These are phyloP conservation scores for Zygnema cylindricum DNA, from an alignment of 139 green algal genomes.

Conservation along the genomic window DNA sequence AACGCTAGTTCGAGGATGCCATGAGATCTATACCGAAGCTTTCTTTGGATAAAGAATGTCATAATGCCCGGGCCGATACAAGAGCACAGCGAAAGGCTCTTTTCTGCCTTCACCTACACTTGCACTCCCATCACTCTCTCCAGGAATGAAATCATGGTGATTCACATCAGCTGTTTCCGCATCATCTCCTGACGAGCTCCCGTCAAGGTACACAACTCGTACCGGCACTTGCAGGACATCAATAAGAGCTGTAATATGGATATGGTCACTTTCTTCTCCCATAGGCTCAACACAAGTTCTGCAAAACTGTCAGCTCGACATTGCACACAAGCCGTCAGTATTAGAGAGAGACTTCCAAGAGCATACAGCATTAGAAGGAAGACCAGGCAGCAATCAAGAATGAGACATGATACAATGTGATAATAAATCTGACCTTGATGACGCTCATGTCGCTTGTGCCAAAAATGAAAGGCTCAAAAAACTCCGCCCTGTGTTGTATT, in stretches of 20 bases:
- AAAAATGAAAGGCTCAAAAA: slow-evolving; percentile 62
- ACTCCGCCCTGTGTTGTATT: slow-evolving; percentile 51
- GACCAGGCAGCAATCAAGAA: background rate
- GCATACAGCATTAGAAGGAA: background rate
- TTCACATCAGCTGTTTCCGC: slow-evolving; percentile 47
- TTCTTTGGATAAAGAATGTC: slow-evolving; percentile 74
- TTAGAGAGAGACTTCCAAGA: background rate
- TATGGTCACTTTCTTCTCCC: slow-evolving; percentile 92
- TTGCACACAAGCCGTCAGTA: background rate
- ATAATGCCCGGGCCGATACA: slow-evolving; percentile 82
- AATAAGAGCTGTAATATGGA: slow-evolving; percentile 92
- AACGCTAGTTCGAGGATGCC: no score
- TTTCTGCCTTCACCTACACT: background rate
- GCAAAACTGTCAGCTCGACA: slow-evolving; percentile 50
- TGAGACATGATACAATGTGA: background rate
- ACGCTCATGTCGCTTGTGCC: slow-evolving; percentile 36
- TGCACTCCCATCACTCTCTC: slow-evolving; percentile 13
- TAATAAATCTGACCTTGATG: slow-evolving; percentile 31
- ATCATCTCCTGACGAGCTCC: slow-evolving; percentile 24
- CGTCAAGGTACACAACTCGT: slow-evolving; percentile 78
- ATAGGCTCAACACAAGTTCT: slow-evolving; percentile 72
- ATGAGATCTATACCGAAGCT: background rate
- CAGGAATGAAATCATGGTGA: slow-evolving; percentile 75
- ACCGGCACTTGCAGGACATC: slow-evolving; percentile 85
- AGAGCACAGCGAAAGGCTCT: slow-evolving; percentile 66